These are phyloP conservation scores for Trichoderma sp. DNA, from an alignment of 2,329 filamentous ascomycete genomes.

Conservation along the genomic window DNA sequence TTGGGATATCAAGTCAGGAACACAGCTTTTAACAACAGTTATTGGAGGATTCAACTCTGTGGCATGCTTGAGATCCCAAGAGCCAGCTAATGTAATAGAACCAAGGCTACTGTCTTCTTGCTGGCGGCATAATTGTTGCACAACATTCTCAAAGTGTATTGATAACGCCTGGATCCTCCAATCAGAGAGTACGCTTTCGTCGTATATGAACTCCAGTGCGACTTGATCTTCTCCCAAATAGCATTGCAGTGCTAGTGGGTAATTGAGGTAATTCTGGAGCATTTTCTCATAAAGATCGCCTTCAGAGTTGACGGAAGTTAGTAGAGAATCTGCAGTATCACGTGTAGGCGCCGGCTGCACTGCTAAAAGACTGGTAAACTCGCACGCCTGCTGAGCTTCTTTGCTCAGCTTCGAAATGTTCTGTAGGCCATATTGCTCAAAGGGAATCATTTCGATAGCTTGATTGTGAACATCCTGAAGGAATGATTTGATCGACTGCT, in stretches of 20 bases:
- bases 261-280: constrained; percentile 12
- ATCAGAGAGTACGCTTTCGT: background rate
- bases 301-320: background rate
- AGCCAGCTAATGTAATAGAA: background rate
- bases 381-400: constrained; percentile 23
- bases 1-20: constrained; percentile 18
- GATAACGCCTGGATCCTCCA: background rate
- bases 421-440: constrained; percentile 25
- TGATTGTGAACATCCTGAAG: constrained; percentile 19
- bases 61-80: constrained; percentile 1
- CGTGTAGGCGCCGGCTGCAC: constrained; percentile 22
- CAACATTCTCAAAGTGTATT: constrained; percentile 1
- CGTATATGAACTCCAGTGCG: background rate
- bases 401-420: constrained; percentile 22
- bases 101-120: background rate
- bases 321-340: background rate
- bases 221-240: background rate
- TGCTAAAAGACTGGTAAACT: constrained; percentile 29
- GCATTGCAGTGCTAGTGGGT: background rate
- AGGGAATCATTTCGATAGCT: constrained; percentile 6
- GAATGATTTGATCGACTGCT: constrained; percentile 18
- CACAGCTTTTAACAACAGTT: constrained; percentile 27
- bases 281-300: background rate
- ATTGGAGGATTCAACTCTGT: background rate
- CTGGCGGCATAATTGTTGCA: background rate